Evolutionary conservation across 1,284 basidiomycete species (phyloP), one percentile per base, ranked within the genome.

Genomic region (Fomitopsis betulina): DNA sequence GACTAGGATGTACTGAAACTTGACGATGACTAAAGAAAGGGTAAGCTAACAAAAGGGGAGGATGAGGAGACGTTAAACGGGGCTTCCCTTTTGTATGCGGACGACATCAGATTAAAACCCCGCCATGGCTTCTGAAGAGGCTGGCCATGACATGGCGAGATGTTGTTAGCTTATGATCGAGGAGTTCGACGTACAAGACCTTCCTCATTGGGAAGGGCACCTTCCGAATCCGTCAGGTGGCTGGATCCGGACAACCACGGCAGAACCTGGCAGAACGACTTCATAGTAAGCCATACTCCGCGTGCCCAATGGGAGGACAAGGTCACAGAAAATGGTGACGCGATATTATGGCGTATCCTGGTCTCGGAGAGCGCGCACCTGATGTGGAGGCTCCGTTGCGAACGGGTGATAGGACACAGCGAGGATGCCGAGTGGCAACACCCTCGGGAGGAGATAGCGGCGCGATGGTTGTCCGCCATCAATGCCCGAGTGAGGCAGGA

Each of bases 111-210:
- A 52, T 57, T 60, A 47, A 52, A 30, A 47, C 43, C 25, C 59
- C 59, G 59, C 59, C 53, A 47, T 47, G 47, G 38, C 59, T 60
- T 60, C 59, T 60, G 39, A 52, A 49, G 59, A 23, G 55, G 59
- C 37, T 60, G 59, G 23, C 55, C 38, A 39, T 19, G 33, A 40
- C 25, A 33, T 58, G 33, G 47, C 8, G 23, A 54, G 42, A 30
- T 5, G 27, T 49, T 23, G 53, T 43, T 54, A 35, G 30, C 58
- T 51, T 43, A 13, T 30, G 58, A 56, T 60, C 58, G 58, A 54
- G 27, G n/a, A 27, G 51, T 12, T 27, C 21, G 25, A 32, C 25
- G 25, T 40, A 57, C 45, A 60, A 55, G 38, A 57, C 55, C 59
- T 60, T 30, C 59, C 56, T 49, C 21, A 55, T 57, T 33, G 25